Conservation (phyloP, 176 grass and related monocot species). For the Bromus sterilis region DNA sequence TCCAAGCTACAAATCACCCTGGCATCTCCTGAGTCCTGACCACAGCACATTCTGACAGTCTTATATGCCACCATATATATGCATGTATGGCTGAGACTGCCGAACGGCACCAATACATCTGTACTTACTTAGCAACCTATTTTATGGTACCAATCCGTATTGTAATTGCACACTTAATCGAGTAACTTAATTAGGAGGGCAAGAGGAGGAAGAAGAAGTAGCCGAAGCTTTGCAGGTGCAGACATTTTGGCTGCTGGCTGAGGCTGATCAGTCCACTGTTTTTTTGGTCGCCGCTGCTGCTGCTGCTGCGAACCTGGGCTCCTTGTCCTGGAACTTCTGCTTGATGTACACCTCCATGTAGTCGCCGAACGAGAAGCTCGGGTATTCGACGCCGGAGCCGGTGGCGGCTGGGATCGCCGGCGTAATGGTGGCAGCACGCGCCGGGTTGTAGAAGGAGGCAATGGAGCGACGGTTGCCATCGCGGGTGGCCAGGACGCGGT, state of each 20-base stretch:
- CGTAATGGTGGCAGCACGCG: slow-evolving; percentile 42
- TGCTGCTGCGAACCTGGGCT: slow-evolving; percentile 44
- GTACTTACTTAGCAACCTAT: slow-evolving; percentile 18
- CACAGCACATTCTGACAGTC: slow-evolving; percentile 20
- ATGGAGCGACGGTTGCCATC: slow-evolving; percentile 74
- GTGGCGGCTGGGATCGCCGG: not conserved
- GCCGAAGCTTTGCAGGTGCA: not conserved
- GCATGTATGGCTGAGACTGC: slow-evolving; percentile 28
- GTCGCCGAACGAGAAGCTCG: slow-evolving; percentile 60
- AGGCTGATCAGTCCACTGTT: not conserved
- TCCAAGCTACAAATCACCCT: slow-evolving; percentile 27
- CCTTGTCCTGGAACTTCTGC: slow-evolving; percentile 72
- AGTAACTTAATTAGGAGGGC: not conserved
- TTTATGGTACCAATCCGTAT: slow-evolving; percentile 14
- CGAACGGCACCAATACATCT: slow-evolving; percentile 5
- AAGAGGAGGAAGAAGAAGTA: not conserved
- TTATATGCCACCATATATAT: slow-evolving; percentile 9
- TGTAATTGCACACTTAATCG: not conserved
- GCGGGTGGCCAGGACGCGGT: slow-evolving; percentile 56
- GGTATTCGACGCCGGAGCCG: slow-evolving; percentile 34
- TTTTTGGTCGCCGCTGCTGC: not conserved
- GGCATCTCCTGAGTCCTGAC: slow-evolving; percentile 26
- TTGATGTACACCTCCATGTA: slow-evolving; percentile 87
- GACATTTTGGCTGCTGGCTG: not conserved
- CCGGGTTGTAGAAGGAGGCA: slow-evolving; percentile 89